These are phyloP conservation scores for Geotrichum aggregatum DNA, from an alignment of 1,139 yeast species.

Conservation along the genomic window DNA sequence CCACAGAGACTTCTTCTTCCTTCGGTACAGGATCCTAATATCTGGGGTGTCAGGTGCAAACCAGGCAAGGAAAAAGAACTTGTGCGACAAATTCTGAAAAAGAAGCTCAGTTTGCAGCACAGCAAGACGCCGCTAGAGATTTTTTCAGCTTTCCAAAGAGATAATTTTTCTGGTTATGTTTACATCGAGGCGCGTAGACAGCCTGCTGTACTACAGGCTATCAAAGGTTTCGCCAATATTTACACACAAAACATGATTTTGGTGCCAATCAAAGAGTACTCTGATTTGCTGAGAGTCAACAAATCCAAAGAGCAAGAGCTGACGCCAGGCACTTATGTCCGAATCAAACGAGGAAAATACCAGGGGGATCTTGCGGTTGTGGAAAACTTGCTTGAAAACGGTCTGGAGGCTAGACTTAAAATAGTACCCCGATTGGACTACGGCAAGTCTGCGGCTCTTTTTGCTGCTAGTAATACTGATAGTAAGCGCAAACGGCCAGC, in stretches of 20 bases:
- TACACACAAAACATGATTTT: slow-evolving; percentile 65
- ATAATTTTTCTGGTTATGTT: slow-evolving; percentile 83
- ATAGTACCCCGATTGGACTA: slow-evolving; percentile 92
- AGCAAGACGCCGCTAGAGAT: slow-evolving; percentile 63
- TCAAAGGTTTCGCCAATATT: slow-evolving; percentile 84
- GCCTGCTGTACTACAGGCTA: slow-evolving; percentile 84
- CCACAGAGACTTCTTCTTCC: slow-evolving; percentile 93
- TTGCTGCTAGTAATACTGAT: slow-evolving; percentile 33
- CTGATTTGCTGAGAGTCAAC: slow-evolving; percentile 85
- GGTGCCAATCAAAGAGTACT: slow-evolving; percentile 94
- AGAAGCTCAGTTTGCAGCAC: slow-evolving; percentile 64
- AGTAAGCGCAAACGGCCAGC: slow-evolving; percentile 49
- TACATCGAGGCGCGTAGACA: slow-evolving; percentile 92
- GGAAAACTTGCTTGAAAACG: slow-evolving; percentile 89
- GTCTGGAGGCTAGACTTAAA: slow-evolving; percentile 86
- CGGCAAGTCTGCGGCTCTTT: slow-evolving; percentile 50
- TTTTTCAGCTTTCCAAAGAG: slow-evolving; percentile 91
- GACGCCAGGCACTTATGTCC: slow-evolving; percentile 86
- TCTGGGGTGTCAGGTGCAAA: slow-evolving; percentile 92
- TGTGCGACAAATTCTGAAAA: slow-evolving; percentile 77
- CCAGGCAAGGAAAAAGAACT: slow-evolving; percentile 91
- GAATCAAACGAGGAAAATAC: slow-evolving; percentile 86
- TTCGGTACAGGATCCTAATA: slow-evolving; percentile 91
- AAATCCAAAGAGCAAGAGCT: slow-evolving; percentile 83
- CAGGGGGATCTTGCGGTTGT: slow-evolving; percentile 91